phyloP scores from a whole-genome alignment of 257 asterid genomes.

The Dorcoceras hygrometricum region DNA sequence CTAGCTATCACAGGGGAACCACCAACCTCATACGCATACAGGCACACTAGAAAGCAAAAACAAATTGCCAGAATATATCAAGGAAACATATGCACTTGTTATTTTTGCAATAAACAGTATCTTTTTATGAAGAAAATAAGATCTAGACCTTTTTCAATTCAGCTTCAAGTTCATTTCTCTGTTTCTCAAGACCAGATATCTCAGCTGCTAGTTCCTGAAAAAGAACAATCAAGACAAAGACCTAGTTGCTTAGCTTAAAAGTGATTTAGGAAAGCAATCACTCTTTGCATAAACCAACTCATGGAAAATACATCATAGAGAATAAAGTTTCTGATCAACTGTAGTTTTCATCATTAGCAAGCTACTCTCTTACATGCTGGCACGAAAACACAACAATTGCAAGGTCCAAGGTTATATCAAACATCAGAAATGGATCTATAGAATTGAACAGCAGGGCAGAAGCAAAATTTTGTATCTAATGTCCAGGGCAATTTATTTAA shows the following conservation, averaged over 20 bases:
- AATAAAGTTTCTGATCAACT: constrained; percentile 12
- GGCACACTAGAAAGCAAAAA: constrained; percentile 9
- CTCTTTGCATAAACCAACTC: constrained; percentile 15
- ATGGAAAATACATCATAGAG: constrained; percentile 17
- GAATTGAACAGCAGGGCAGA: constrained; percentile 3
- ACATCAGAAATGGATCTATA: constrained; percentile 14
- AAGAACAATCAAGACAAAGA: constrained; percentile 24
- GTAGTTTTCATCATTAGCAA: background rate
- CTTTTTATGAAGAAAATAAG: constrained; percentile 21
- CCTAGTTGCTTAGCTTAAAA: background rate
- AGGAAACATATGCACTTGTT: background rate
- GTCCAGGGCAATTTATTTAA: background rate
- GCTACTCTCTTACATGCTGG: background rate
- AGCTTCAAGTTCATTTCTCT: constrained; percentile 88
- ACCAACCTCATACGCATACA: background rate
- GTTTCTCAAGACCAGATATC: constrained; percentile 76
- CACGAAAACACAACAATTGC: constrained; percentile 3
- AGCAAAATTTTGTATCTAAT: background rate
- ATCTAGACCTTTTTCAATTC: constrained; percentile 70
- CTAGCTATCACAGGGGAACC: background rate
- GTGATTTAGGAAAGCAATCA: constrained; percentile 19
- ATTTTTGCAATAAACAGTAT: constrained; percentile 9
- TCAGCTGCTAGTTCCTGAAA: constrained; percentile 78
- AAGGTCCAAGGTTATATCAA: constrained; percentile 12
- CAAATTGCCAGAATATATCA: background rate